A percentile compares a stretch with the other conserved stretches of the same genome.
Evolutionary conservation across 805 yeast genomes (phyloP).

Genomic region (Saccharomyces eubayanus): DNA sequence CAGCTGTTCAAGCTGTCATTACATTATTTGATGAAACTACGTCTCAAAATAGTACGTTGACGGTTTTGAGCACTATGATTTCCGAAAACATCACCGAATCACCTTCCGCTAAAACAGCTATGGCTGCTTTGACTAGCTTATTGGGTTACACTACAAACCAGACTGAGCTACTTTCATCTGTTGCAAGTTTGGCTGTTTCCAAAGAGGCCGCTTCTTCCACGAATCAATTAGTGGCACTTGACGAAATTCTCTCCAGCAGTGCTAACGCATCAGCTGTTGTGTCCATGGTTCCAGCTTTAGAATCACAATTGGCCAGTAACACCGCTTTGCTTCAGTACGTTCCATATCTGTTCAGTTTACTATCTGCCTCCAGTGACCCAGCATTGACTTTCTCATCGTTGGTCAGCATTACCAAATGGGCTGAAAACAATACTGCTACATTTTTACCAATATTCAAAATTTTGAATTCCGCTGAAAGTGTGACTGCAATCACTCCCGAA

Average conservation of each 20-base stretch:
- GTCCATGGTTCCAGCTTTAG: conserved; percentile 12
- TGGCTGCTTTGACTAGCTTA: conserved; percentile 15
- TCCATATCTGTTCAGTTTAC: conserved; percentile 18
- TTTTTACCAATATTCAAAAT: conserved; percentile 18
- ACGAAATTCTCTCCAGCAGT: conserved; percentile 15
- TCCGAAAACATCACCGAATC: conserved; percentile 18
- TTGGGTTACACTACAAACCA: conserved; percentile 13
- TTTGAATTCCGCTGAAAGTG: conserved; percentile 11
- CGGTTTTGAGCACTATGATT: conserved; percentile 12
- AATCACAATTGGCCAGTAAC: conserved; percentile 9
- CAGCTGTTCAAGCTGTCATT: conserved; percentile 15
- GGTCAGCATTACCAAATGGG: conserved; percentile 19
- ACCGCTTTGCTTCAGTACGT: conserved; percentile 13
- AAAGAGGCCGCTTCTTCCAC: conserved; percentile 17
- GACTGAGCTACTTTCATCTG: conserved; percentile 14
- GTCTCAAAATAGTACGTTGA: conserved; percentile 13
- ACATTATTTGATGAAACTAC: conserved; percentile 12
- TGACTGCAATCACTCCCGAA: conserved; percentile 13
- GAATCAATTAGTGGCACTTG: conserved; percentile 18
- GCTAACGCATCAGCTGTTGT: conserved; percentile 18
- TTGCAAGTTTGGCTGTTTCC: conserved; percentile 14
- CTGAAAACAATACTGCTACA: conserved; percentile 12
- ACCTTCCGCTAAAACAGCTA: conserved; percentile 15
- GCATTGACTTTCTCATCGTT: conserved; percentile 18
- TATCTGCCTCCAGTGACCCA: conserved; percentile 20